phyloP scores from a whole-genome alignment of 2,329 filamentous ascomycete species.

The Fusarium sp. region DNA sequence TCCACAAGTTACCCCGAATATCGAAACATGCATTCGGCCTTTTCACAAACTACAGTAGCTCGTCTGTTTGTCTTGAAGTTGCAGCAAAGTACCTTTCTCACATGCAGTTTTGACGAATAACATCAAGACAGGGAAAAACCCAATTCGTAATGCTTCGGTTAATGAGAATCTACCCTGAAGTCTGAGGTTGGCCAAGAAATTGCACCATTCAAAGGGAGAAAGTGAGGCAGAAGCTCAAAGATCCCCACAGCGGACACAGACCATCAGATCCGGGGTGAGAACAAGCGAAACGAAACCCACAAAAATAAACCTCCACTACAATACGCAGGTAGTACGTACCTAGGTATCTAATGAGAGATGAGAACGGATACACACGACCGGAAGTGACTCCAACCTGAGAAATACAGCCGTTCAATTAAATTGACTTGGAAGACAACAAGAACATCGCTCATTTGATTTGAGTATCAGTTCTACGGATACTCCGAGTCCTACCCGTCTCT shows the following conservation, averaged over 20 bases:
- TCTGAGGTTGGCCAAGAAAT: neutral
- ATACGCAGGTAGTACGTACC: neutral
- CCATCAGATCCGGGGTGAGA: slow-evolving; percentile 35
- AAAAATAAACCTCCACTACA: slow-evolving; percentile 29
- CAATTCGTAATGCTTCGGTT: neutral
- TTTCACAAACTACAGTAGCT: neutral
- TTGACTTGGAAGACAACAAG: neutral
- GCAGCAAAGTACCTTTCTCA: neutral
- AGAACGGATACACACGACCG: too few species aligned
- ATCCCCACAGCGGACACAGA: slow-evolving; percentile 32
- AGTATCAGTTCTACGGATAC: neutral
- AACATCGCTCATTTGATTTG: neutral
- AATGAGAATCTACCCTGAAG: slow-evolving; percentile 2
- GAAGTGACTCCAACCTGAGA: neutral
- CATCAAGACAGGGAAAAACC: neutral
- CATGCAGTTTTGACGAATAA: neutral
- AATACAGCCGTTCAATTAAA: neutral
- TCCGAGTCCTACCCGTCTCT: neutral
- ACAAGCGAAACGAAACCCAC: slow-evolving; percentile 39
- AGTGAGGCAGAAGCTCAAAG: slow-evolving; percentile 8
- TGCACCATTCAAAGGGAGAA: slow-evolving; percentile 20
- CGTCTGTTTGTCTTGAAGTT: neutral
- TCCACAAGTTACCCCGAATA: neutral
- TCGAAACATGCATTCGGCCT: neutral
- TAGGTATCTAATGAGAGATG: neutral